phyloP scores from a whole-genome alignment of 352 stramenopile species.

The Hyphochytrium catenoides region DNA sequence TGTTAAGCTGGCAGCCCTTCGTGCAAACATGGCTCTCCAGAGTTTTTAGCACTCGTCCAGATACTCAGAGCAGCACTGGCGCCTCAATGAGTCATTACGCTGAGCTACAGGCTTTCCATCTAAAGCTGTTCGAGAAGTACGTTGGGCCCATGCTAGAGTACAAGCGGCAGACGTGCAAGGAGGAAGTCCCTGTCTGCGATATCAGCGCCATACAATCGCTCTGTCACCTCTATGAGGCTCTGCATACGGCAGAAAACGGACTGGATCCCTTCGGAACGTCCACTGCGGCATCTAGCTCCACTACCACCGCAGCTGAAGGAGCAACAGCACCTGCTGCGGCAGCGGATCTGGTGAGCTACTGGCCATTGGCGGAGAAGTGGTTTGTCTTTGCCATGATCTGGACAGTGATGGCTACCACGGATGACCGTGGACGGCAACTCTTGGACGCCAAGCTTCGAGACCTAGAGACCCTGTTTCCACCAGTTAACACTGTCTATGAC shows the following conservation, averaged over 20 bases:
- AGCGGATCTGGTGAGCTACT: not conserved
- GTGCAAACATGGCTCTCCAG: conserved; percentile 27
- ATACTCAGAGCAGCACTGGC: conserved; percentile 7
- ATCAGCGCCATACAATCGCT: too few relatives aligned
- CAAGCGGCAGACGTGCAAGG: conserved; percentile 17
- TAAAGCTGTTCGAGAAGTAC: conserved; percentile 67
- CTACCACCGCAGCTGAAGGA: conserved; percentile 19
- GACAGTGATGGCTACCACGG: conserved; percentile 1
- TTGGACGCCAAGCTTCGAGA: conserved; percentile 18
- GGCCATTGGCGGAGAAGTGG: conserved; percentile 10
- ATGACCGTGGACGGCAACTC: conserved; percentile 1
- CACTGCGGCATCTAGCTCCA: too few relatives aligned
- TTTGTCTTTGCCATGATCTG: conserved; percentile 3
- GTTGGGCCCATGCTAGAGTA: conserved; percentile 50
- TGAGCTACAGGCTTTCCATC: conserved; percentile 18
- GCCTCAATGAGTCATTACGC: conserved; percentile 1
- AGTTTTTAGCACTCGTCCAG: conserved; percentile 19
- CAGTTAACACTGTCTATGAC: conserved; percentile 20
- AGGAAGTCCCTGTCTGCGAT: conserved; percentile 27
- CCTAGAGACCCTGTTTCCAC: conserved; percentile 21
- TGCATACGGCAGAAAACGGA: conserved; percentile 31
- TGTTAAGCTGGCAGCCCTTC: conserved; percentile 16
- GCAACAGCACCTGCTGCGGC: conserved; percentile 28
- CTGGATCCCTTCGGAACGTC: too few relatives aligned
- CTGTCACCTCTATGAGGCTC: too few relatives aligned